Evolutionary conservation across 352 stramenopile genomes (phyloP).

Genomic region (Pythium folliculosum): DNA sequence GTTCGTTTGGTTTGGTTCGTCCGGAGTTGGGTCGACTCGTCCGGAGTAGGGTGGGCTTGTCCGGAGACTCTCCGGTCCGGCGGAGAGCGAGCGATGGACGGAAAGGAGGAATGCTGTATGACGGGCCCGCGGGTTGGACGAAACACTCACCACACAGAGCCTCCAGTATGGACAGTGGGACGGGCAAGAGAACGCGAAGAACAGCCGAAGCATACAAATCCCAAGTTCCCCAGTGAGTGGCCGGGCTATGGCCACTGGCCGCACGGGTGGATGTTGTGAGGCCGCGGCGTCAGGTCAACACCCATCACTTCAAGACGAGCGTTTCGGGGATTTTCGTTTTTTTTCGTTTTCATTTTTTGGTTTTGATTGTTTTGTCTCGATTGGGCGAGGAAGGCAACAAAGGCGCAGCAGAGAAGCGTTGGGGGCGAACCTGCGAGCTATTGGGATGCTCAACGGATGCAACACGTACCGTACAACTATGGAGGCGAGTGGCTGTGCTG

Average conservation of each 20-base stretch:
- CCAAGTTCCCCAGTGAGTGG: background rate
- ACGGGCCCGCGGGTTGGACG: background rate
- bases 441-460: too few relatives aligned
- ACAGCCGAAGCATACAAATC: constrained; percentile 1
- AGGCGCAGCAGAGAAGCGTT: too few relatives aligned
- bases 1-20: too few relatives aligned
- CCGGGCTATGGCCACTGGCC: constrained; percentile 12
- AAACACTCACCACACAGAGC: constrained; percentile 3
- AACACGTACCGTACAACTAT: background rate
- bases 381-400: too few relatives aligned
- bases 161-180: background rate
- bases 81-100: background rate
- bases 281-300: constrained; percentile 19
- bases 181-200: background rate
- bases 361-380: too few relatives aligned
- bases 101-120: background rate
- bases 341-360: background rate
- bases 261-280: constrained; percentile 19
- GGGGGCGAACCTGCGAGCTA: too few relatives aligned
- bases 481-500: too few relatives aligned
- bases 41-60: background rate
- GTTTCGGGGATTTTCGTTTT: constrained; percentile 3
- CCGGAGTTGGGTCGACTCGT: background rate
- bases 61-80: too few relatives aligned
- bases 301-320: constrained; percentile 24